phyloP scores from a whole-genome alignment of 306 rosid species.

The Quercus agrifolia region DNA sequence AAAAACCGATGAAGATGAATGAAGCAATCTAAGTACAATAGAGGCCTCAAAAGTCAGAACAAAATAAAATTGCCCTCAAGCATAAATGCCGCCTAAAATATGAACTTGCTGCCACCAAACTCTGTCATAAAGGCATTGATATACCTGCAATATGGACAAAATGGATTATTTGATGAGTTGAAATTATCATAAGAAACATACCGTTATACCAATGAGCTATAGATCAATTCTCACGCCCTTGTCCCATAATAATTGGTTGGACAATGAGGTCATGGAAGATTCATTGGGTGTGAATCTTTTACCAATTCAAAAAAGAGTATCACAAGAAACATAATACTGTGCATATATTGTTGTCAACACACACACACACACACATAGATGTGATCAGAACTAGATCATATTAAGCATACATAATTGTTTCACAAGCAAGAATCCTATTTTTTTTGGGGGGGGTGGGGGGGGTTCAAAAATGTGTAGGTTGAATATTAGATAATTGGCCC shows the following conservation, averaged over 20 bases:
- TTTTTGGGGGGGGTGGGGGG: too few species aligned
- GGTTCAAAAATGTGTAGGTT: too few species aligned
- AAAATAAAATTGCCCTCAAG: constrained; percentile 30
- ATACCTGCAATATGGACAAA: constrained; percentile 61
- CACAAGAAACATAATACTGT: background rate
- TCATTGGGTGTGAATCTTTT: too few species aligned
- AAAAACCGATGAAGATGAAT: constrained; percentile 16
- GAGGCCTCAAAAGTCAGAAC: constrained; percentile 22
- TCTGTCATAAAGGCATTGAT: constrained; percentile 92
- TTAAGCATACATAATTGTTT: background rate
- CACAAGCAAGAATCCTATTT: background rate
- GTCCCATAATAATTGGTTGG: too few species aligned
- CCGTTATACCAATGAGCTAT: too few species aligned
- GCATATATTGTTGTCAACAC: background rate
- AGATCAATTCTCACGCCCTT: too few species aligned
- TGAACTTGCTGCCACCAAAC: constrained; percentile 5
- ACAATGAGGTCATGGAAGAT: too few species aligned
- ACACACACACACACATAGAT: background rate
- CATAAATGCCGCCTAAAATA: constrained; percentile 21
- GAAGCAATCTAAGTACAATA: constrained; percentile 24
- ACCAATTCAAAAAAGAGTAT: too few species aligned
- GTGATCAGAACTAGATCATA: background rate
- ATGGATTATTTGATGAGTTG: constrained; percentile 7
- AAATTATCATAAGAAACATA: background rate
- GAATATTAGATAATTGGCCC: too few species aligned